These are phyloP conservation scores for Solanum chacoense DNA, from an alignment of 305 asterid species.

Conservation along the genomic window DNA sequence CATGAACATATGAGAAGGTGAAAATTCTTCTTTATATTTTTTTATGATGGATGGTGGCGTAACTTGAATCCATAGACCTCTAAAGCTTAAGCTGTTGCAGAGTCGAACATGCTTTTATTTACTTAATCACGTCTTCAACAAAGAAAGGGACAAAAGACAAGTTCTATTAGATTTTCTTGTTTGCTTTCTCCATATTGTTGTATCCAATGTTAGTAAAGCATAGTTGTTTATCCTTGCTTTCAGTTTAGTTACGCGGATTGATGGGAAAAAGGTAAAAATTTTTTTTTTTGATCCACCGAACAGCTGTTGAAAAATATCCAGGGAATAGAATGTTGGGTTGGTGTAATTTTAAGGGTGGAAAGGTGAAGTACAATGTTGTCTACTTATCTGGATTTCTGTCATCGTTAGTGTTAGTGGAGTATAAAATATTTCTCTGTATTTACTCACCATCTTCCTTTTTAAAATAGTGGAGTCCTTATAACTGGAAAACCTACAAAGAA, in stretches of 20 bases:
- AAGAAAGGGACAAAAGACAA: background rate
- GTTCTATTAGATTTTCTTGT: background rate
- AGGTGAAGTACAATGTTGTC: slow-evolving; percentile 27
- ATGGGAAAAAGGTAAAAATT: background rate
- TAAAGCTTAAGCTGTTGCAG: background rate
- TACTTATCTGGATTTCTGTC: background rate
- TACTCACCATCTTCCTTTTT: background rate
- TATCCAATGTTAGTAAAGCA: background rate
- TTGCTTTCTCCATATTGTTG: background rate
- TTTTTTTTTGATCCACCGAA: slow-evolving; percentile 23
- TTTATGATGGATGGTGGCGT: background rate
- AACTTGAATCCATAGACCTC: background rate
- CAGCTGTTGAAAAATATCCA: slow-evolving; percentile 53
- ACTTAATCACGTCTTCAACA: background rate
- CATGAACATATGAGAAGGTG: background rate
- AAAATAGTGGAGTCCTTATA: slow-evolving; percentile 70
- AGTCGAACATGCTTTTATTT: background rate
- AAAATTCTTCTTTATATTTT: background rate
- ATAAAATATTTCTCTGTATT: background rate
- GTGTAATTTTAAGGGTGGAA: slow-evolving; percentile 40
- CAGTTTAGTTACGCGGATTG: background rate
- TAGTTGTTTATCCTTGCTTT: background rate
- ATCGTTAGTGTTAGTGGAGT: background rate
- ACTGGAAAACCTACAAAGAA: slow-evolving; percentile 74
- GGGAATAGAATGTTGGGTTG: slow-evolving; percentile 80